Conservation (phyloP, 257 asterid genomes). For the Nemophila menziesii region DNA sequence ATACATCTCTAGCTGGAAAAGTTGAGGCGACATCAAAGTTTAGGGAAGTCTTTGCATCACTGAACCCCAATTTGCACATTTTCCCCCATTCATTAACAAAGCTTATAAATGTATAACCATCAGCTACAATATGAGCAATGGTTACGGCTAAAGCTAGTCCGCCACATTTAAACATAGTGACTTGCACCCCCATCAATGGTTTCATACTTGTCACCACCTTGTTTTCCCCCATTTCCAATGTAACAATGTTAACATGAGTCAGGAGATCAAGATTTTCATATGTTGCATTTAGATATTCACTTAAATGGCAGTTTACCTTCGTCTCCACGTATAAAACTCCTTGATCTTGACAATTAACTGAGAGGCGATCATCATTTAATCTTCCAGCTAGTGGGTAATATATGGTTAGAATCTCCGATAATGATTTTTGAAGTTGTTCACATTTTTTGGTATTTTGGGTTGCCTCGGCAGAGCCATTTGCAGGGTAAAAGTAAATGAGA, state of each 20-base stretch:
- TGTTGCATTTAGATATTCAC: background rate
- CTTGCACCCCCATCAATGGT: slow-evolving; percentile 8
- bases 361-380: slow-evolving; percentile 2
- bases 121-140: slow-evolving; percentile 4
- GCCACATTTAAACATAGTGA: slow-evolving; percentile 11
- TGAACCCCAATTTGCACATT: background rate
- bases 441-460: slow-evolving; percentile 6
- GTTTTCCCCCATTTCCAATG: background rate
- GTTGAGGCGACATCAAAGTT: slow-evolving; percentile 4
- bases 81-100: slow-evolving; percentile 14
- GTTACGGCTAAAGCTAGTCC: slow-evolving; percentile 4
- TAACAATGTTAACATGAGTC: slow-evolving; percentile 1
- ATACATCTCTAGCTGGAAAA: slow-evolving; percentile 9
- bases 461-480: background rate
- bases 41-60: background rate
- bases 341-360: slow-evolving; percentile 24
- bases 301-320: slow-evolving; percentile 1
- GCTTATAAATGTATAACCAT: background rate
- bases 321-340: slow-evolving; percentile 28
- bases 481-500: slow-evolving; percentile 21
- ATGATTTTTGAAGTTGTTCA: slow-evolving; percentile 11
- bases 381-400: slow-evolving; percentile 35
- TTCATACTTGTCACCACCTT: background rate
- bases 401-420: slow-evolving; percentile 19
- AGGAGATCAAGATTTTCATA: background rate